phyloP scores from a whole-genome alignment of 768 basidiomycete genomes.

The Tricholoma bakamatsutake region DNA sequence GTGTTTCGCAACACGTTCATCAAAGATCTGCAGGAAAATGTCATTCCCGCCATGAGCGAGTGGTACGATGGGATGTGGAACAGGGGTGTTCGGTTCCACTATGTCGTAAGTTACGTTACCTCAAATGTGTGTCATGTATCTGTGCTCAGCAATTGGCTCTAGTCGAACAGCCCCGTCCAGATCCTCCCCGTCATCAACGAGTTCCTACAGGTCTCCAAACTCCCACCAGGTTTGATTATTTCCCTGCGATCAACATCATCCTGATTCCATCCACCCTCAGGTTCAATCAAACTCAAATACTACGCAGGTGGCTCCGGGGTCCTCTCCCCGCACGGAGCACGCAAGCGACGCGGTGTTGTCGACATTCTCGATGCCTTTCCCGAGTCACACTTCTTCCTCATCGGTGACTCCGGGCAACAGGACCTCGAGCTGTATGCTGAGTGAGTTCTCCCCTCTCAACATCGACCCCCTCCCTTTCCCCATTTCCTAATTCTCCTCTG shows the following conservation, averaged over 20 bases:
- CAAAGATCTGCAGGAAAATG: slow-evolving; percentile 68
- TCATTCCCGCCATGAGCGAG: slow-evolving; percentile 78
- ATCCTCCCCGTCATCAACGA: slow-evolving; percentile 72
- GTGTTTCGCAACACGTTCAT: slow-evolving; percentile 93
- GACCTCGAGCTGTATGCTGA: slow-evolving; percentile 88
- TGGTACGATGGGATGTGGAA: slow-evolving; percentile 71
- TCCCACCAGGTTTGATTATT: slow-evolving; percentile 49
- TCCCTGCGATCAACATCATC: background rate
- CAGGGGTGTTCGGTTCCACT: slow-evolving; percentile 76
- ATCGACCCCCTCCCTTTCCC: too few relatives aligned
- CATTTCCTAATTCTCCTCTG: background rate
- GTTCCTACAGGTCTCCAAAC: slow-evolving; percentile 63
- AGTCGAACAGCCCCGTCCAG: slow-evolving; percentile 87
- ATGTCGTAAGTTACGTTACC: slow-evolving; percentile 60
- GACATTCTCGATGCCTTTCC: slow-evolving; percentile 74
- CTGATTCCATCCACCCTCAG: slow-evolving; percentile 22
- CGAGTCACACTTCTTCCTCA: slow-evolving; percentile 68
- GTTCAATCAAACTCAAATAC: slow-evolving; percentile 77
- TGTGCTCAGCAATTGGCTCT: background rate
- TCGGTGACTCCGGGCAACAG: slow-evolving; percentile 94
- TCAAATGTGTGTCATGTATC: background rate
- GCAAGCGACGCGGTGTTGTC: slow-evolving; percentile 81
- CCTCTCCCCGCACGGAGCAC: slow-evolving; percentile 71
- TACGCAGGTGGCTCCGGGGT: slow-evolving; percentile 83
- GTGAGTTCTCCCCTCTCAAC: slow-evolving; percentile 22